phyloP scores from a whole-genome alignment of 345 rosid species.

The Euphorbia lathyris region DNA sequence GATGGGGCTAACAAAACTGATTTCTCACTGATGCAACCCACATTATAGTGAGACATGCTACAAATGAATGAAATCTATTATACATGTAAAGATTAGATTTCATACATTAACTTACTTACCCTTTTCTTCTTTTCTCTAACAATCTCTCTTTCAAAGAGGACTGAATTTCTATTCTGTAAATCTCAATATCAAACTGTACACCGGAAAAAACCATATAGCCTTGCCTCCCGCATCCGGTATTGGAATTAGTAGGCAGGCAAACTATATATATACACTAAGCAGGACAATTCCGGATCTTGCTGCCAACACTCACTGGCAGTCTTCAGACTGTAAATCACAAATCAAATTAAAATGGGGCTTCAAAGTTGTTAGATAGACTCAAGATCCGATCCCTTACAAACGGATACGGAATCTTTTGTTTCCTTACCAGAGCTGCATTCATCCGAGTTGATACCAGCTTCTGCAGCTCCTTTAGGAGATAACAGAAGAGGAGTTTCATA shows the following conservation, averaged over 20 bases:
- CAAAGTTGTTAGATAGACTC: too few relatives aligned
- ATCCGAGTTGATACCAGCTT: too few relatives aligned
- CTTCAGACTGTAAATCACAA: neutral
- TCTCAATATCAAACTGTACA: constrained; percentile 14
- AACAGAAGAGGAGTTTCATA: constrained; percentile 19
- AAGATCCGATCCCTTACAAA: neutral
- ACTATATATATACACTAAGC: constrained; percentile 13
- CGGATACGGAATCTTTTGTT: constrained; percentile 14
- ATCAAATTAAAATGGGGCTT: neutral
- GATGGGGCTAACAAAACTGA: neutral
- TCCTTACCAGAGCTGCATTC: constrained; percentile 22
- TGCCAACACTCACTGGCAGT: neutral
- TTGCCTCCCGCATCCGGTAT: constrained; percentile 9
- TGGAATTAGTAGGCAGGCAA: constrained; percentile 17
- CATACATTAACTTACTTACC: constrained; percentile 1
- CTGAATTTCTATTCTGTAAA: neutral
- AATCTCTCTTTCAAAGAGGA: constrained; percentile 9
- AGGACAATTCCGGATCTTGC: constrained; percentile 7
- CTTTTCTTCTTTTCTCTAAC: neutral
- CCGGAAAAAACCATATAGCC: constrained; percentile 4
- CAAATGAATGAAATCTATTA: constrained; percentile 12
- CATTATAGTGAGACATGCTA: neutral
- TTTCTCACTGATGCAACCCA: neutral
- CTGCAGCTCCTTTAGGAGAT: constrained; percentile 11
- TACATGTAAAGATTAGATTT: constrained; percentile 1